Evolutionary conservation across 768 basidiomycete species (phyloP), one percentile per base, ranked within the genome.

Genomic region (Psilocybe cubensis): DNA sequence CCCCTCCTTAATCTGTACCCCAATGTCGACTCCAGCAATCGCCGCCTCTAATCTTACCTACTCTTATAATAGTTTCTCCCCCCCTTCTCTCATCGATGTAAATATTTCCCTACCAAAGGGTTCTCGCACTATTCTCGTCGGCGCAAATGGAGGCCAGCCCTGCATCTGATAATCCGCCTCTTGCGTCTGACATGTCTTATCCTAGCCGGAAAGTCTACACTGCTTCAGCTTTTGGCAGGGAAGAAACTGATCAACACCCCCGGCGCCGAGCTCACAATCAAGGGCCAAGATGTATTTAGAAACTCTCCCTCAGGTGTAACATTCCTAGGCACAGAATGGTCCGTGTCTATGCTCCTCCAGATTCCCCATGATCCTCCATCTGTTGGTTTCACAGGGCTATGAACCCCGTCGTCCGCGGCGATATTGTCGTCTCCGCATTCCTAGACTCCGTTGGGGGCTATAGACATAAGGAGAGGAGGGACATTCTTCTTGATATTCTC

Each of bases 381-480:
- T 31, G 49, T 60, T 52, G 52, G 28, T 57, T 33, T 55, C 54
- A 11, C 67, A 92, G 92, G 92, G 95, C 95, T 0, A 92, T 92
- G 87, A 98, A 99, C 73, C 94, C 96, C 1, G 96, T 98, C 56
- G 96, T 98, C 11, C 84, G 96, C 28, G 80, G 91, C 8, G 97
- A 98, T 71, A 96, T 98, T 59, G 78, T 87, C 28, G 97, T 99
- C 3, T 87, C 91, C n/a, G 79, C 85, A 46, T 99, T 99, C 72
- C 78, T 99, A n/a, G 93, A 99, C 70, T 96, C 94, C 17, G 93
- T 99, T 4, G 97, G 97, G 12, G 97, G 97, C 0, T 98, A 97
- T 70, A 81, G 94, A 52, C 84, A 98, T 75, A 96, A 96, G 70
- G 89, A 87, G 63, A 82, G 95, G 27, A 80, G 96, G 40, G 93